Evolutionary conservation across 202 grass and related monocot genomes (phyloP), one percentile per base, ranked within the genome.

Genomic region (Schoenoplectus triqueter): DNA sequence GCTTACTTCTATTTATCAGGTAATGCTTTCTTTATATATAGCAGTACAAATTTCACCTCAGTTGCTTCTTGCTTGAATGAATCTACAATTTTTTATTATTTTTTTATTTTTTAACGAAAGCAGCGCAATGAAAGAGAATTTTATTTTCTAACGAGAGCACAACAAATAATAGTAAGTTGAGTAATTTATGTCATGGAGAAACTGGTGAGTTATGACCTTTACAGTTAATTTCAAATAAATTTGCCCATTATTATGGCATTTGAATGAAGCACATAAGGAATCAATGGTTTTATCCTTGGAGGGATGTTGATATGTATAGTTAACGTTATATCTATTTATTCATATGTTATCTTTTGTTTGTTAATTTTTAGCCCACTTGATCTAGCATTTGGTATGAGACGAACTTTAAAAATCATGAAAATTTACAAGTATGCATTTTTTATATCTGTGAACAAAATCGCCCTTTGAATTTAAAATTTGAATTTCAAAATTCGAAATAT

Each of bases 1-100:
- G 7, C 40, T 83, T 70, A 52, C 31, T 57, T 54, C 41, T 67
- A 67, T 11, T 66, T 40, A 31, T 31, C 3, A 66, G 17, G 64
- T 2, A 67, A 15, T 80, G 3, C 10, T 81, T 81, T 55, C 40
- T 62, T 62, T 22, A 70, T 54, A 44, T 51, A 44, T 66, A 63
- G 42, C 54, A 80, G 61, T 0, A 14, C 4, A 45, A 14, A 48
- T 65, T 81, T 10, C 2, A 47, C 8, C 19, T 39, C 6, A 48
- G 7, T 19, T 44, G 80, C 6, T 82, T 68, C 19, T n/a, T 69
- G 62, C 63, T 69, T 82, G 44, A 68, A 82, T 51, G 46, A 52
- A 82, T 9, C 10, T 10, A 5, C 59, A 62, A 62, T 17, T 62
- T 62, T 4, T 60, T 66, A 40, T 13, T 4, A 3, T 31, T 31